These are phyloP conservation scores for Fusarium temperatum DNA, from an alignment of 2,329 filamentous ascomycete genomes.

Conservation along the genomic window DNA sequence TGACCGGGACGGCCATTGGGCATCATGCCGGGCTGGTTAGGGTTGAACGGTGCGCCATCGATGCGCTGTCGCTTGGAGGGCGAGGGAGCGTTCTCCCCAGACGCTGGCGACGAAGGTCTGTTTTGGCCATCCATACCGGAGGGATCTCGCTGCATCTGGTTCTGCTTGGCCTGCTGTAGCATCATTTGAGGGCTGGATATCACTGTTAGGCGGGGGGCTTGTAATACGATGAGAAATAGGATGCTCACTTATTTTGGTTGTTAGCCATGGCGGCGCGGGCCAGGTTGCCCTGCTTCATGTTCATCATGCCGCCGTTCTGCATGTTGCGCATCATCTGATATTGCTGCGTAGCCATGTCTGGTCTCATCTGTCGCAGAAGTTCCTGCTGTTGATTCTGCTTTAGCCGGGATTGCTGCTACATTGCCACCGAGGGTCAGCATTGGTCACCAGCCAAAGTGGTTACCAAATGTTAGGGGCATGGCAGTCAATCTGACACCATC, in stretches of 20 bases:
- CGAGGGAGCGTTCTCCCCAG: slow-evolving; percentile 87
- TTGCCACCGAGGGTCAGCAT: slow-evolving; percentile 30
- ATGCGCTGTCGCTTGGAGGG: slow-evolving; percentile 90
- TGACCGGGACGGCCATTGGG: slow-evolving; percentile 76
- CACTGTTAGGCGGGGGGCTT: slow-evolving; percentile 14
- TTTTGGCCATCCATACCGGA: slow-evolving; percentile 86
- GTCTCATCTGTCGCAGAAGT: slow-evolving; percentile 77
- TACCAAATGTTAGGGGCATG: slow-evolving; percentile 35
- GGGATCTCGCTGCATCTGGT: slow-evolving; percentile 87
- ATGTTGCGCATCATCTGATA: slow-evolving; percentile 73
- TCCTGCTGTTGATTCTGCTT: slow-evolving; percentile 81
- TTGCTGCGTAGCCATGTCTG: slow-evolving; percentile 64
- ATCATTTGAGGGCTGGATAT: slow-evolving; percentile 72
- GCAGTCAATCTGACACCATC: slow-evolving; percentile 18
- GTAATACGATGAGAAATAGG: not conserved
- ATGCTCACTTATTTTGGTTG: slow-evolving; percentile 74
- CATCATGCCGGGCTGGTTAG: slow-evolving; percentile 75
- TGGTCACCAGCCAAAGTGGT: slow-evolving; percentile 33
- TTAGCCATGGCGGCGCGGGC: slow-evolving; percentile 82
- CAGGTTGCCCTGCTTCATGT: slow-evolving; percentile 68
- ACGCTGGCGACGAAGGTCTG: slow-evolving; percentile 82
- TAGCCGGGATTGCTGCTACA: slow-evolving; percentile 72
- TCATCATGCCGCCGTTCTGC: slow-evolving; percentile 70
- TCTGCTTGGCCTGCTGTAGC: slow-evolving; percentile 75
- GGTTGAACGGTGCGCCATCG: slow-evolving; percentile 75